phyloP scores from a whole-genome alignment of 768 basidiomycete species.

The Aureoboletus auriporus region DNA sequence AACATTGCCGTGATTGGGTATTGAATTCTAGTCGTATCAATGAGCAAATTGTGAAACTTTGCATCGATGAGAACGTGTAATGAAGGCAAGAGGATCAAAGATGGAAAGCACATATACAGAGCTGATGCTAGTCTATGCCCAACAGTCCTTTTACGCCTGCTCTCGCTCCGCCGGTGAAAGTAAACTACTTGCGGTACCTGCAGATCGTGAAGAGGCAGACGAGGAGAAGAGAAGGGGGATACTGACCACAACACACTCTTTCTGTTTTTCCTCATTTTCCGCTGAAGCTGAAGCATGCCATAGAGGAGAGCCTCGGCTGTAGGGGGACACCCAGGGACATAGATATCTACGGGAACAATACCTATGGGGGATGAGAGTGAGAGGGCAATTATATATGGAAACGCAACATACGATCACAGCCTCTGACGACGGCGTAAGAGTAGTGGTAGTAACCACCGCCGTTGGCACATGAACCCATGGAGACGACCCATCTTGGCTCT shows the following conservation, averaged over 20 bases:
- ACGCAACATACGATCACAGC: slow-evolving; percentile 80
- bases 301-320: slow-evolving; percentile 97
- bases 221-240: not conserved
- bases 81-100: slow-evolving; percentile 4
- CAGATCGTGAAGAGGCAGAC: not conserved
- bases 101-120: slow-evolving; percentile 16
- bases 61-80: slow-evolving; percentile 1
- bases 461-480: slow-evolving; percentile 99
- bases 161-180: not conserved
- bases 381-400: slow-evolving; percentile 3
- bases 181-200: slow-evolving; percentile 27
- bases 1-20: not conserved
- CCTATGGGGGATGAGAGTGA: slow-evolving; percentile 39
- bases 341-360: slow-evolving; percentile 97
- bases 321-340: slow-evolving; percentile 93
- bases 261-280: slow-evolving; percentile 89
- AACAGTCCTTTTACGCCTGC: slow-evolving; percentile 6
- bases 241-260: slow-evolving; percentile 83
- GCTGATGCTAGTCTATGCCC: slow-evolving; percentile 22
- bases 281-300: slow-evolving; percentile 94
- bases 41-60: not conserved
- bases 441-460: slow-evolving; percentile 98
- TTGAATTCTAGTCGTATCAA: not conserved
- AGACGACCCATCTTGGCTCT: slow-evolving; percentile 99
- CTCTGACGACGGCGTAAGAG: slow-evolving; percentile 97